Evolutionary conservation across 2,329 filamentous ascomycete genomes (phyloP).

Genomic region (Calonectria pauciramosa): DNA sequence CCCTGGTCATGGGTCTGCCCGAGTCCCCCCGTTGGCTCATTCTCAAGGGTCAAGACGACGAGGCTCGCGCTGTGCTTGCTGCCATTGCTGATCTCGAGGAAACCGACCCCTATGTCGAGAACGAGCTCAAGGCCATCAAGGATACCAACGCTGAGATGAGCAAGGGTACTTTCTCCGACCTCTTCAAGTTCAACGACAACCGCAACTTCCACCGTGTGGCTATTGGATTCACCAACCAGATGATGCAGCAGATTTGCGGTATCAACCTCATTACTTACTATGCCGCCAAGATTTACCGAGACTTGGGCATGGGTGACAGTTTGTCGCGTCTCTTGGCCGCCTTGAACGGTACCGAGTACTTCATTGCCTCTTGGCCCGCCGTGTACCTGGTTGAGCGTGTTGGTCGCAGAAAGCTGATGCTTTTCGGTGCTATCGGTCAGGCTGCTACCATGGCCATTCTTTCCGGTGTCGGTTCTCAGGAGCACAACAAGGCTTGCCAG

Average conservation of each 20-base stretch:
- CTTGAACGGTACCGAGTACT: constrained; percentile 61
- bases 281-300: constrained; percentile 69
- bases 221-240: constrained; percentile 73
- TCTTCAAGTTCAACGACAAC: constrained; percentile 71
- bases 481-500: constrained; percentile 63
- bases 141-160: constrained; percentile 78
- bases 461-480: constrained; percentile 67
- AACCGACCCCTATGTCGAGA: constrained; percentile 70
- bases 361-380: constrained; percentile 74
- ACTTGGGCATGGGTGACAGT: constrained; percentile 66
- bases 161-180: constrained; percentile 70
- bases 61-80: constrained; percentile 62
- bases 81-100: constrained; percentile 68
- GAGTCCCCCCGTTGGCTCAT: constrained; percentile 67
- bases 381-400: constrained; percentile 75
- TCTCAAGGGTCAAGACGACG: constrained; percentile 60
- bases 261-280: constrained; percentile 76
- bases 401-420: constrained; percentile 78
- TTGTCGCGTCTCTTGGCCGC: constrained; percentile 70
- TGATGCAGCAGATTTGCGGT: constrained; percentile 73
- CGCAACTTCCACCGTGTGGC: constrained; percentile 70
- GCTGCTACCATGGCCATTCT: constrained; percentile 75
- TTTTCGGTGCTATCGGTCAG: constrained; percentile 76
- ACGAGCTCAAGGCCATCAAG: constrained; percentile 72
- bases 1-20: constrained; percentile 65